Evolutionary conservation across 2,329 filamentous ascomycete species (phyloP).

Genomic region (Microsporum audouinii): DNA sequence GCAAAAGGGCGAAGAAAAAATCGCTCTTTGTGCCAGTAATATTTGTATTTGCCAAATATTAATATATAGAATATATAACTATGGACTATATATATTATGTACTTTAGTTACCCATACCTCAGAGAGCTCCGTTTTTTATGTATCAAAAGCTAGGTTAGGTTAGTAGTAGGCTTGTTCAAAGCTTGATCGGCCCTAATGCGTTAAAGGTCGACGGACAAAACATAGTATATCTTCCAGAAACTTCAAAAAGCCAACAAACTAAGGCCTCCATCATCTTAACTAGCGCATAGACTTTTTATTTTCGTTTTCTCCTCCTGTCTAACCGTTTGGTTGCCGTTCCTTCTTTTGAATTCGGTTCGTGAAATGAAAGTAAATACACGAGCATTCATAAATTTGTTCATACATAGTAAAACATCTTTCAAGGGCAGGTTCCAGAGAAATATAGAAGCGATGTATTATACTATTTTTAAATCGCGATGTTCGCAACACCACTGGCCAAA

Average conservation of each 20-base stretch:
- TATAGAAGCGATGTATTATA: background rate
- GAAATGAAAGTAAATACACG: too few relatives aligned
- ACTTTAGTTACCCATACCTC: background rate
- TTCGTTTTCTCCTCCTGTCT: background rate
- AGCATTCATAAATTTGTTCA: too few relatives aligned
- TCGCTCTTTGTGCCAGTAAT: background rate
- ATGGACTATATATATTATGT: background rate
- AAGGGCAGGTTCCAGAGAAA: background rate
- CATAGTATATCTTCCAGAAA: background rate
- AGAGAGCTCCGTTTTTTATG: background rate
- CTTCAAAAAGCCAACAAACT: background rate
- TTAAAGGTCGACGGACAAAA: background rate
- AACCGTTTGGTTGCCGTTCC: too few relatives aligned
- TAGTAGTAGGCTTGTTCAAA: background rate
- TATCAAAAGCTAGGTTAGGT: background rate
- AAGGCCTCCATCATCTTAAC: background rate
- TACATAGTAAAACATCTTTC: background rate
- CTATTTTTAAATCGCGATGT: background rate
- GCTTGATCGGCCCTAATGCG: background rate
- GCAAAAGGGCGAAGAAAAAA: background rate
- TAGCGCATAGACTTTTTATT: background rate
- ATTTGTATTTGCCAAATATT: background rate
- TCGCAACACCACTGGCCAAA: slow-evolving; percentile 1
- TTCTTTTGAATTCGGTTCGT: too few relatives aligned
- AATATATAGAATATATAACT: background rate